Conservation (phyloP, 352 stramenopile genomes). For the Phytophthora tubulina region DNA sequence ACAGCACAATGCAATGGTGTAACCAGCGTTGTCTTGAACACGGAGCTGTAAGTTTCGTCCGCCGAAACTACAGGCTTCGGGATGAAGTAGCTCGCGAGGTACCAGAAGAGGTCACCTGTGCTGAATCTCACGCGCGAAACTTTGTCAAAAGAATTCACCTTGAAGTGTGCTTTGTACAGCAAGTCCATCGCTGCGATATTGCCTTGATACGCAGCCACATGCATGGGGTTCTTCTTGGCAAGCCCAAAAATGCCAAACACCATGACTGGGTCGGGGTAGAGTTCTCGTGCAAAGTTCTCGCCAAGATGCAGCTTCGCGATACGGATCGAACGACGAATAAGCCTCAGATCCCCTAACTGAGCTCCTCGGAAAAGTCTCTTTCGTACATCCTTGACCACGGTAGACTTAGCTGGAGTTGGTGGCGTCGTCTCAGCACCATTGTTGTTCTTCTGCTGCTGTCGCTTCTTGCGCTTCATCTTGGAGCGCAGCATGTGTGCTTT, state of each 20-base stretch:
- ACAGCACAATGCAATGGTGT: conserved; percentile 85
- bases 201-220: conserved; percentile 82
- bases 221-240: conserved; percentile 87
- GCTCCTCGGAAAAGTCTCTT: conserved; percentile 83
- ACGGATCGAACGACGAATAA: conserved; percentile 65
- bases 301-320: conserved; percentile 67
- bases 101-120: conserved; percentile 87
- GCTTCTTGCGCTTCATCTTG: conserved; percentile 60
- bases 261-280: conserved; percentile 78
- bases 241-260: conserved; percentile 77
- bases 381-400: conserved; percentile 60
- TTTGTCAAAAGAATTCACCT: conserved; percentile 84
- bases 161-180: conserved; percentile 62
- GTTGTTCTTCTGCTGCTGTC: conserved; percentile 45
- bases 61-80: conserved; percentile 69
- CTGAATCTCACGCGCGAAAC: conserved; percentile 81
- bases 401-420: conserved; percentile 34
- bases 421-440: conserved; percentile 5
- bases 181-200: conserved; percentile 81
- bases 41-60: conserved; percentile 69
- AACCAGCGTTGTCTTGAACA: conserved; percentile 80
- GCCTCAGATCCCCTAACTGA: conserved; percentile 69
- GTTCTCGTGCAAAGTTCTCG: conserved; percentile 58
- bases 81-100: conserved; percentile 79
- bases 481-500: conserved; percentile 72